Evolutionary conservation across 352 stramenopile genomes (phyloP), one percentile per base, ranked within the genome.

Genomic region (Pythium guiyangense): DNA sequence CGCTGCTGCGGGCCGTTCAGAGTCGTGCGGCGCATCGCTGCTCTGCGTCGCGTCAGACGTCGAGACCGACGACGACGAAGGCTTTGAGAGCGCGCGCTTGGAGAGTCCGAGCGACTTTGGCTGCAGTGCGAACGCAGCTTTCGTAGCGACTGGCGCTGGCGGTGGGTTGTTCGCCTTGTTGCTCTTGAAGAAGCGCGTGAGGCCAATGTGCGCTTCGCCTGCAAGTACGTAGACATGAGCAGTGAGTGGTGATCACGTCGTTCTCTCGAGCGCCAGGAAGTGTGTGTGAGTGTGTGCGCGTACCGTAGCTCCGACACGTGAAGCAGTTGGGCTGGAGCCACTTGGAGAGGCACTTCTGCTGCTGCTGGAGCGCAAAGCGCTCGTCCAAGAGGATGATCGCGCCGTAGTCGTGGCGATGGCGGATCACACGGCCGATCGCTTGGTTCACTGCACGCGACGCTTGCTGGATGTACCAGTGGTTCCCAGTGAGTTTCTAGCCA

Each of bases 391-490:
- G 69, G 43, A 99, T 85, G 34, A 99, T 98, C 22, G 94, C 90
- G 34, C 97, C 98, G 60, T 97, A 99, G 63, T 99, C 98, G 54
- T 97, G 84, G 17, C 91, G 86, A 69, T 99, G 98, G 14, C 98
- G 95, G 82, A 99, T 99, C 6, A 99, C 96, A 62, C 98, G 86
- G 3, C 98, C 98, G 51, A 99, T 93, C 8, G 97, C 97, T 85
- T 99, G 98, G 70, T 99, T 99, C 12, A 99, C 96, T 53, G 97
- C 97, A 53, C 96, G 76, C 52, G 96, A 95, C 8, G 97, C 97
- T 87, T 99, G 96, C 55, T 99, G 97, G 39, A 94, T 94, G 66
- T 99, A 99, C 98, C 98, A 99, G 26, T 98, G 88, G 52, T 97
- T 94, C 5, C 97, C 97, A 60, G 77, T 87, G 55, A 97, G 66